Evolutionary conservation across 2,329 filamentous ascomycete species (phyloP), one percentile per base, ranked within the genome.

Genomic region (Ploettnerulaceae sp.): DNA sequence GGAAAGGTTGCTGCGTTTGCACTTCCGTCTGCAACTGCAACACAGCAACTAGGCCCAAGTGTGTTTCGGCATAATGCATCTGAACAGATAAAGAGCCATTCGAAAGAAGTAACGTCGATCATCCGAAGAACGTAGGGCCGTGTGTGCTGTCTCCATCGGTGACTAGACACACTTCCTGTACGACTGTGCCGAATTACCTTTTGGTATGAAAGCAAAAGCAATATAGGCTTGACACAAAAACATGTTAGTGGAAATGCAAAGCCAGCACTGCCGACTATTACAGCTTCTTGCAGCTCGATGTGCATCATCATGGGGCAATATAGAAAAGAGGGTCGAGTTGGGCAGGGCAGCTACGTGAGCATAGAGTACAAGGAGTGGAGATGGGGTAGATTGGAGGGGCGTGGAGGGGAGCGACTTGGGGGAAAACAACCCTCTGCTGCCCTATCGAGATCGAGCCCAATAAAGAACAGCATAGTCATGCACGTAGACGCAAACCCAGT

Each of bases 31-130:
- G 51, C 50, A 49, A 51, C 48, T 55, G 59, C 57, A 63, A 57
- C 54, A 60, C 58, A 56, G 60, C 55, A 61, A 49, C 58, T 58
- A 57, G 54, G 55, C 48, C 48, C 52, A 59, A 47, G 52, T 57
- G 47, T 57, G 61, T 62, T 60, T 64, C 62, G 62, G 62, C 56
- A 59, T 59, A 51, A 54, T 64, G 62, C 62, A 62, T 61, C 50
- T 56, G 47, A 54, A 45, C 49, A 52, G 54, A 57, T 56, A 49
- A 49, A 52, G 53, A 56, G 52, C 52, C 48, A 57, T 48, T 55
- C 32, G 45, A 49, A 58, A 62, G 59, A 60, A 63, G 60, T 61
- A 60, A 60, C 55, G 57, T 61, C 59, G 56, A 62, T 61, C 59
- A 59, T 33, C 58, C 56, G 56, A 57, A 55, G 48, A 53, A 54